Evolutionary conservation across 2,329 filamentous ascomycete genomes (phyloP).

Genomic region (Sordariomycetes sp.): DNA sequence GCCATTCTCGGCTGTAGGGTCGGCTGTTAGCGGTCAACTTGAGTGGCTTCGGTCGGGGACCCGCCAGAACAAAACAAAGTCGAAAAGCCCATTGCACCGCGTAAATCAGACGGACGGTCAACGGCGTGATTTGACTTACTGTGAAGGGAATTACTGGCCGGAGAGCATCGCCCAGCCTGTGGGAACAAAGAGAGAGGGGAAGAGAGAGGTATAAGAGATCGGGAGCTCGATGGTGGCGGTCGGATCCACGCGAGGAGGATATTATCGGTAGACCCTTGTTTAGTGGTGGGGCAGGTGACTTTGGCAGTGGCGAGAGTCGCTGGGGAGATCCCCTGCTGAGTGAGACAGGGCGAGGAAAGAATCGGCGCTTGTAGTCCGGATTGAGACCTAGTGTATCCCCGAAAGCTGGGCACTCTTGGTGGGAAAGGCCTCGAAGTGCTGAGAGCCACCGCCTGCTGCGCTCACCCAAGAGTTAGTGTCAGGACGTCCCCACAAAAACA

Average conservation of each 20-base stretch:
- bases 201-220: background rate
- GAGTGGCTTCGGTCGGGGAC: background rate
- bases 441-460: background rate
- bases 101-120: background rate
- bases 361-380: constrained; percentile 1
- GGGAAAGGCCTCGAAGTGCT: background rate
- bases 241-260: constrained; percentile 4
- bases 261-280: constrained; percentile 5
- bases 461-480: background rate
- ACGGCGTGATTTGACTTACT: constrained; percentile 3
- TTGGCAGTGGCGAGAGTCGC: constrained; percentile 4
- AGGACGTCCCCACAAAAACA: background rate
- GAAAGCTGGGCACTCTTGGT: background rate
- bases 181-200: background rate
- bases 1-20: constrained; percentile 3
- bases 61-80: background rate
- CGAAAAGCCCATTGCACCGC: background rate
- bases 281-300: constrained; percentile 6
- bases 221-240: constrained; percentile 1
- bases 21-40: background rate
- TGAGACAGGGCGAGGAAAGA: constrained; percentile 3
- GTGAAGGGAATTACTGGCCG: background rate
- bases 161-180: constrained; percentile 3
- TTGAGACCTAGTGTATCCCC: constrained; percentile 3
- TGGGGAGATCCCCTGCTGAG: constrained; percentile 3